Evolutionary conservation across 2,329 filamentous ascomycete species (phyloP).

Genomic region (Neoascochyta sp.): DNA sequence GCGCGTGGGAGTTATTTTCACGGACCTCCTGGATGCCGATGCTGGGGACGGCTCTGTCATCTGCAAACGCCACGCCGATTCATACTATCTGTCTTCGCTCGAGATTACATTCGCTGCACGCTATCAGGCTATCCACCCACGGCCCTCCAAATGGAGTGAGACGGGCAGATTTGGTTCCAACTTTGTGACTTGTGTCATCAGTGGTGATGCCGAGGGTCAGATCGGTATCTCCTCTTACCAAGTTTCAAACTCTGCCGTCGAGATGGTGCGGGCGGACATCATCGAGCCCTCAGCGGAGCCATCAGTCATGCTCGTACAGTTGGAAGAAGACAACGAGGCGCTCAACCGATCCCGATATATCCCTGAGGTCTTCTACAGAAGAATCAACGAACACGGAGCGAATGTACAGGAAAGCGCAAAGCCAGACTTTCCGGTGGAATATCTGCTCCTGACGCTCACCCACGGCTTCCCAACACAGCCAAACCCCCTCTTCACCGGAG

Average conservation of each 20-base stretch:
- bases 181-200: constrained; percentile 93
- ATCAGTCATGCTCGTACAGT: constrained; percentile 87
- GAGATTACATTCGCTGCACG: constrained; percentile 87
- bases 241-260: constrained; percentile 89
- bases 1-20: constrained; percentile 90
- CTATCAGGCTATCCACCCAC: constrained; percentile 82
- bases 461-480: constrained; percentile 87
- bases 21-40: constrained; percentile 81
- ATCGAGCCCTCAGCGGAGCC: constrained; percentile 94
- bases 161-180: constrained; percentile 91
- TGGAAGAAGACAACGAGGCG: constrained; percentile 80
- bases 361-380: constrained; percentile 93
- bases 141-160: constrained; percentile 94
- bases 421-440: constrained; percentile 93
- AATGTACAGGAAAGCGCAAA: constrained; percentile 98
- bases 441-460: constrained; percentile 90
- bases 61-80: constrained; percentile 94
- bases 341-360: constrained; percentile 76
- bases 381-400: constrained; percentile 92
- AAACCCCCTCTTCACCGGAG: constrained; percentile 68
- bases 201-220: constrained; percentile 83
- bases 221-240: constrained; percentile 92
- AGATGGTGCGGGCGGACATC: constrained; percentile 95
- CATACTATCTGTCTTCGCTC: constrained; percentile 87
- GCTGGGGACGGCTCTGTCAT: constrained; percentile 79